phyloP scores from a whole-genome alignment of 78 protist genomes.

The Dictyostelium discoideum region DNA sequence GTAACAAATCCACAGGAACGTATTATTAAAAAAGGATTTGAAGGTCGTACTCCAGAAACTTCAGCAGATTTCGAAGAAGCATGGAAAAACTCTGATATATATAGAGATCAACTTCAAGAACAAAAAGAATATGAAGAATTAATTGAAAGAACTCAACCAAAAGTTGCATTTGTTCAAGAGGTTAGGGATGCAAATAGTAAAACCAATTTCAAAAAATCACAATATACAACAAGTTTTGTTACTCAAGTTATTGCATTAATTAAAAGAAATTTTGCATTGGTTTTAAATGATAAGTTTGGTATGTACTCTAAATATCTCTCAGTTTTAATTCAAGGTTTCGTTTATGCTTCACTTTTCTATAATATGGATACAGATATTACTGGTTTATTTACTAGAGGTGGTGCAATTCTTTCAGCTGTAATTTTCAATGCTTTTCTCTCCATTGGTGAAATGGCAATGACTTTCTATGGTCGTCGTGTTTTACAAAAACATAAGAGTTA shows the following conservation, averaged over 20 bases:
- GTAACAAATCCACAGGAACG: constrained; percentile 71
- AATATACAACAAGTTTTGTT: constrained; percentile 54
- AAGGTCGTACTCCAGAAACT: constrained; percentile 55
- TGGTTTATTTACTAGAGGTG: constrained; percentile 73
- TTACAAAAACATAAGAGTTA: constrained; percentile 70
- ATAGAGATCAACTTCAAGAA: neutral
- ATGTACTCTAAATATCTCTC: constrained; percentile 4
- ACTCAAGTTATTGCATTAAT: constrained; percentile 68
- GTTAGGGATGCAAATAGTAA: constrained; percentile 19
- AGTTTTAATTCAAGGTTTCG: constrained; percentile 26
- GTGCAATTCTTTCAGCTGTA: constrained; percentile 46
- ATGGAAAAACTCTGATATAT: constrained; percentile 29
- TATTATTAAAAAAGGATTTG: constrained; percentile 36
- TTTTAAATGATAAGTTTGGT: constrained; percentile 34
- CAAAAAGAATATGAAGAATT: constrained; percentile 30
- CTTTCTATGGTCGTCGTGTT: constrained; percentile 46
- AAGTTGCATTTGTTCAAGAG: constrained; percentile 19
- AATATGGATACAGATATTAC: neutral
- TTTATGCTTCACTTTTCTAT: constrained; percentile 50
- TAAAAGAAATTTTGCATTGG: constrained; percentile 12
- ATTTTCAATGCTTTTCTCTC: constrained; percentile 39
- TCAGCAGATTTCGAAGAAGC: constrained; percentile 52
- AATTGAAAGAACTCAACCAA: constrained; percentile 31
- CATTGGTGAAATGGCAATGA: constrained; percentile 22
- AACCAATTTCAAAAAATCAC: constrained; percentile 14